Base-by-base conservation (phyloP, 1,284 basidiomycete species). In the Cutaneotrichosporon daszewskae region DNA sequence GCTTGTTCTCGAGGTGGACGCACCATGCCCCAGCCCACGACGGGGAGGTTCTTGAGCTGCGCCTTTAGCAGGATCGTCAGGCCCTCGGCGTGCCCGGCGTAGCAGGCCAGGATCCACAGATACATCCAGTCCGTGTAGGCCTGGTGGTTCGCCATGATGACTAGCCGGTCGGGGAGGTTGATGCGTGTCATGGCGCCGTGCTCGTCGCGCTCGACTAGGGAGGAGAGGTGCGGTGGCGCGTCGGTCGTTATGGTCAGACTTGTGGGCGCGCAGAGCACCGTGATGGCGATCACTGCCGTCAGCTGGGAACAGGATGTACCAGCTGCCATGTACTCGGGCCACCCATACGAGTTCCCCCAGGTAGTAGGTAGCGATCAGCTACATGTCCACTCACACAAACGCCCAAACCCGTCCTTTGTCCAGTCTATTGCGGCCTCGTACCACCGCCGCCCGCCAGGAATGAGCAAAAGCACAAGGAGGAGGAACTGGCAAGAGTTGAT, bases 41-140 rank as follows among this genome's bases (percentile, higher is more conserved):
- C 66, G 9, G 92, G 91, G 3, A 92, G 68, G 81, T 87, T 89
- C 68, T 85, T 85, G 47, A 96, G 75, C 54, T 82, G 85, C 58
- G 84, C 84, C 76, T 96, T 96, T 49, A 96, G 75, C 14, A 92
- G 83, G 58, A 96, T 96, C 60, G 82, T 84, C 22, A 96, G 77
- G 45, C 87, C 79, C 16, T 51, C 38, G 0, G 66, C 81, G 10
- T 79, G 77, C 25, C 80, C 78, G 53, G 82, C 77, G 60, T 85
- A 87, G 61, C 88, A 89, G 2, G 81, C 78, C 36, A 92, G 69
- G 57, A 82, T 83, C 91, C 91, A 95, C 26, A 85, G 78, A 59
- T 91, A 94, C 80, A 75, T 71, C 75, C 85, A 87, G 72, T 95
- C 91, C 5, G 82, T 79, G 64, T 95, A 92, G 19, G 87, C 77